A percentile compares a stretch with the other conserved stretches of the same genome.
Conservation (phyloP, 1,284 basidiomycete species). For the Neolentinus lepideus region DNA sequence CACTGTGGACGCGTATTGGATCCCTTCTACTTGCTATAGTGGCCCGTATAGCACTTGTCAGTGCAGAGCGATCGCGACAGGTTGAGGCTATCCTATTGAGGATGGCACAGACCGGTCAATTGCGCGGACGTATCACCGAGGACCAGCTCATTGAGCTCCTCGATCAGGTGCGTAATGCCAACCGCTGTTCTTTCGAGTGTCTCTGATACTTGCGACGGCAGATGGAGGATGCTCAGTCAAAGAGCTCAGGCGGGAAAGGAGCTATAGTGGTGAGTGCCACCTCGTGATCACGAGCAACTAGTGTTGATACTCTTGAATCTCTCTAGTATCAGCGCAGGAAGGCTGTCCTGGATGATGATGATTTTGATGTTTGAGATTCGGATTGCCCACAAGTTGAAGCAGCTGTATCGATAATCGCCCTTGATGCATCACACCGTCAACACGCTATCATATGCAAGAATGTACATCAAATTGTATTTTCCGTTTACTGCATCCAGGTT, state of each 20-base stretch:
- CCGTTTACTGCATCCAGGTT: too few relatives aligned
- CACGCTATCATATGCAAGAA: not conserved
- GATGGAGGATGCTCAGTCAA: conserved; percentile 64
- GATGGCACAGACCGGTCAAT: conserved; percentile 92
- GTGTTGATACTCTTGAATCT: not conserved
- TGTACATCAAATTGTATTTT: too few relatives aligned
- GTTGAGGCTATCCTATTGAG: conserved; percentile 83
- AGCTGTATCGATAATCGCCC: not conserved
- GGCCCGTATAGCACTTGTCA: conserved; percentile 89
- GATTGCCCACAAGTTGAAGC: not conserved
- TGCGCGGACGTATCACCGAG: conserved; percentile 82
- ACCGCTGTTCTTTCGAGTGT: not conserved
- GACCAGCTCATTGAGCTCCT: conserved; percentile 86
- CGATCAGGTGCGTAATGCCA: conserved; percentile 66
- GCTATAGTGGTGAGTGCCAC: conserved; percentile 61
- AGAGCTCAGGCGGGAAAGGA: conserved; percentile 46
- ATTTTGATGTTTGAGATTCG: conserved; percentile 51
- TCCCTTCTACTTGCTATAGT: conserved; percentile 36
- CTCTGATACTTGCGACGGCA: conserved; percentile 18
- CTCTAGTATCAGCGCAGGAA: conserved; percentile 64
- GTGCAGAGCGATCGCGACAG: conserved; percentile 80
- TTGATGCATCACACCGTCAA: not conserved
- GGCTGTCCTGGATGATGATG: conserved; percentile 67
- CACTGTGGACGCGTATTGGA: conserved; percentile 2
- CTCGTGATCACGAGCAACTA: not conserved